phyloP scores from a whole-genome alignment of 768 basidiomycete genomes.

The Pisolithus albus region DNA sequence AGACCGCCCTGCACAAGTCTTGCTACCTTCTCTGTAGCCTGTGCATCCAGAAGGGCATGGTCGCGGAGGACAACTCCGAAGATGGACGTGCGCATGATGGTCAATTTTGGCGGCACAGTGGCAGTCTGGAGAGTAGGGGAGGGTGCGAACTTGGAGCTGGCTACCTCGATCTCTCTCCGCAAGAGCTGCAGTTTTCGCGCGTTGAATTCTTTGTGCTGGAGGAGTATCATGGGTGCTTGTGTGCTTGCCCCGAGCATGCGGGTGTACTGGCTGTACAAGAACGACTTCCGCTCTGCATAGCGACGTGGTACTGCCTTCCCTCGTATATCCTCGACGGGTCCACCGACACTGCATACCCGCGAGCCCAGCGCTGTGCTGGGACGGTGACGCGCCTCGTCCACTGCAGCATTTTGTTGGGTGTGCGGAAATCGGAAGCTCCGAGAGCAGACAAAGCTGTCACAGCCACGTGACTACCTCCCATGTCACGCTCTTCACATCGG shows the following conservation, averaged over 20 bases:
- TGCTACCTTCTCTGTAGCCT: conserved; percentile 46
- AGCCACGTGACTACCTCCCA: conserved; percentile 11
- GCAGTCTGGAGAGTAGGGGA: conserved; percentile 23
- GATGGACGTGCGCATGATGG: conserved; percentile 68
- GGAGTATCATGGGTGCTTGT: conserved; percentile 63
- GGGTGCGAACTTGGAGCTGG: conserved; percentile 37
- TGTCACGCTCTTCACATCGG: conserved; percentile 20
- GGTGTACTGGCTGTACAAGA: conserved; percentile 75
- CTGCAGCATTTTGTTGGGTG: background rate
- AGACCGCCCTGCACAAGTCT: conserved; percentile 52
- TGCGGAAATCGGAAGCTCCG: background rate
- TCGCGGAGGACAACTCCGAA: conserved; percentile 74
- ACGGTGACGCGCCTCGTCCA: conserved; percentile 2
- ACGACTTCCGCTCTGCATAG: conserved; percentile 74
- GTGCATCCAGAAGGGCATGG: conserved; percentile 42
- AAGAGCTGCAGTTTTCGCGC: conserved; percentile 61
- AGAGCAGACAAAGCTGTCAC: background rate
- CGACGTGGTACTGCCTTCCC: conserved; percentile 55
- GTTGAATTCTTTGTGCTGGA: conserved; percentile 71
- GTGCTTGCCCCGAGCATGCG: conserved; percentile 56
- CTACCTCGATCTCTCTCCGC: conserved; percentile 57
- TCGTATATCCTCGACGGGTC: conserved; percentile 44
- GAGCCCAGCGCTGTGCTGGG: conserved; percentile 19
- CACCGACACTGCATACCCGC: conserved; percentile 54
- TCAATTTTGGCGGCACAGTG: conserved; percentile 45